Base-by-base conservation (phyloP, 305 asterid species). In the Striga hermonthica region DNA sequence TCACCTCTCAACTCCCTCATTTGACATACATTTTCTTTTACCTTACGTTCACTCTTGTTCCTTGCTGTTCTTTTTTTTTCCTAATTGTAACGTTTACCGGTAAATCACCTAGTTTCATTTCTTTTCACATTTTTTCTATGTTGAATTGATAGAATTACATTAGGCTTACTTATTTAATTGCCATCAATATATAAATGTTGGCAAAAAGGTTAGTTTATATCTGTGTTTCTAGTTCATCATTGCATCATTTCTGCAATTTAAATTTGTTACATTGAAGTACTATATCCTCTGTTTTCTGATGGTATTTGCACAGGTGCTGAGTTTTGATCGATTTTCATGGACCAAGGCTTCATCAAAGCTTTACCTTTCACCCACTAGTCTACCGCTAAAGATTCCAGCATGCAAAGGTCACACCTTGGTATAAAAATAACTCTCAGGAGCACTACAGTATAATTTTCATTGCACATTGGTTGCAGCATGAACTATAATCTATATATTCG, bases 371-470 rank as follows among this genome's bases (percentile, higher is more conserved):
- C 98, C 99, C 3, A 82, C 93, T 63, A 88, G 85, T 78, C 84
- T 90, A 73, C 98, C 95, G 1, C 81, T 88, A 35, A 94, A 90
- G 76, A 88, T 94, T 45, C 98, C 98, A 43, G 91, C 99, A 64
- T 94, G 99, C 98, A 94, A 81, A 87, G 97, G 97, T 72, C 99
- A 94, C 75, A 47, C 88, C 79, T 76, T 94, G 98, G 99, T 94
- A 93, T 57, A 64, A 38, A 49, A 65, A 59, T 57, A 41, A 40
- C 64, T 66, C 67, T 66, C 63, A 16, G 60, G 47, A 31, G 52
- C 65, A 64, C 66, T 37, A 64, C 48, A 11, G 35, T 64, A 40
- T 38, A 57, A 7, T 16, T 50, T 14, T 28, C 70, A 59, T 49
- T 62, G 16, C 60, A 16, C 63, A 28, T 71, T 48, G 59, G 31